Evolutionary conservation across 2,329 filamentous ascomycete species (phyloP).

Genomic region (Fusarium sarcochroum): DNA sequence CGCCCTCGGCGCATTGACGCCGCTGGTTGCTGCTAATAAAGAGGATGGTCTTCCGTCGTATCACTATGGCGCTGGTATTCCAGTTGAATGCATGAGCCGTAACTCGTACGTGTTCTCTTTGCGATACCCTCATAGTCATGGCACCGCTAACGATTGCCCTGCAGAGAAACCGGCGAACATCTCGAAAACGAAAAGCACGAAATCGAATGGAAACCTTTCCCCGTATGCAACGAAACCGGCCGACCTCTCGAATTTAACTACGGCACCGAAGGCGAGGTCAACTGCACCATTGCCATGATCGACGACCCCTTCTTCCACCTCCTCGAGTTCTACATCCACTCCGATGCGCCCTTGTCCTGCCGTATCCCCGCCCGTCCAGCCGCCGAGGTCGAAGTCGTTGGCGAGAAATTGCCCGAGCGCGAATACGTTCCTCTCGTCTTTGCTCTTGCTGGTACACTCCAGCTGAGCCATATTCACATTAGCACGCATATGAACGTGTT

Average conservation of each 20-base stretch:
- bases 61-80: conserved; percentile 76
- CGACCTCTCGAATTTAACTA: conserved; percentile 88
- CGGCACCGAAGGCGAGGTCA: conserved; percentile 83
- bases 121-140: accelerated
- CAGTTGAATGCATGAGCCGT: conserved; percentile 80
- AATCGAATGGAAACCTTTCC: conserved; percentile 93
- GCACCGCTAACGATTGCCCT: not conserved
- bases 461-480: conserved; percentile 91
- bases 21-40: conserved; percentile 49
- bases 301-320: conserved; percentile 87
- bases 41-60: conserved; percentile 70
- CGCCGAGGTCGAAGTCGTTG: conserved; percentile 67
- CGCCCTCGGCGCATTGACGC: conserved; percentile 46
- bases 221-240: conserved; percentile 88
- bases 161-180: conserved; percentile 89
- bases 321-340: conserved; percentile 97
- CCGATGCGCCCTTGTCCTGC: conserved; percentile 92
- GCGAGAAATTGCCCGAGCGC: conserved; percentile 63
- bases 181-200: conserved; percentile 85
- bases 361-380: conserved; percentile 85
- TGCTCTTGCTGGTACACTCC: conserved; percentile 88
- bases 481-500: conserved; percentile 91
- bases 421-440: conserved; percentile 89
- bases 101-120: conserved; percentile 70
- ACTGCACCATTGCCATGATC: conserved; percentile 85